Conservation (phyloP, 768 basidiomycete genomes). For the Leccinum broughii region DNA sequence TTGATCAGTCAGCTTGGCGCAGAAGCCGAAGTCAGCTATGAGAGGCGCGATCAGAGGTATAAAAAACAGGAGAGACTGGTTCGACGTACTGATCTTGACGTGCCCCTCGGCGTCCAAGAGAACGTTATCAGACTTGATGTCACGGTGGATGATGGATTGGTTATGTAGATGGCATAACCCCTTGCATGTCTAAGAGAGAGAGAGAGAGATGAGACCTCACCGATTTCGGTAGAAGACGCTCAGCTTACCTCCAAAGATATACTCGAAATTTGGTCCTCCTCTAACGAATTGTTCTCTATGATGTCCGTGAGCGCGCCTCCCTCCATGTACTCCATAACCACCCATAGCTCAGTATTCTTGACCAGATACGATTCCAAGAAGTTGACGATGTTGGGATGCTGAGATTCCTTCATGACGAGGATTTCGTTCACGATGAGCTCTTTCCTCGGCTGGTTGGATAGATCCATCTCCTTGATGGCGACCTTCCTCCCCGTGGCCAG, state of each 20-base stretch:
- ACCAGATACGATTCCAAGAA: slow-evolving; percentile 91
- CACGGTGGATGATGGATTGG: slow-evolving; percentile 94
- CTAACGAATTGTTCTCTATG: slow-evolving; percentile 94
- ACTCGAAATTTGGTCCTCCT: slow-evolving; percentile 93
- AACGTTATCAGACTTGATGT: slow-evolving; percentile 97
- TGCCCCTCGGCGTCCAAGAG: slow-evolving; percentile 88
- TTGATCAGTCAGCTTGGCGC: slow-evolving; percentile 93
- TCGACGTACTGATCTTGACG: slow-evolving; percentile 91
- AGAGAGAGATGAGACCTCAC: slow-evolving; percentile 2
- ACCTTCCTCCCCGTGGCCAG: slow-evolving; percentile 83
- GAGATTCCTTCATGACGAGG: slow-evolving; percentile 97
- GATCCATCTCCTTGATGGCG: slow-evolving; percentile 98
- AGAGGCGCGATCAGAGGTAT: slow-evolving; percentile 8
- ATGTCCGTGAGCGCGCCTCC: slow-evolving; percentile 97
- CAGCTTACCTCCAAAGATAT: slow-evolving; percentile 83
- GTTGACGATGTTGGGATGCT: slow-evolving; percentile 97
- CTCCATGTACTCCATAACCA: slow-evolving; percentile 99
- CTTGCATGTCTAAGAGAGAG: slow-evolving; percentile 78
- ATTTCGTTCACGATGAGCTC: slow-evolving; percentile 98
- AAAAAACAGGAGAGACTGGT: background rate
- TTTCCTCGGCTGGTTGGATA: slow-evolving; percentile 92
- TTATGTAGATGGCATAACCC: slow-evolving; percentile 91
- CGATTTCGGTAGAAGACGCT: background rate
- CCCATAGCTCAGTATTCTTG: slow-evolving; percentile 89
- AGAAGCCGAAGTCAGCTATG: slow-evolving; percentile 94